A percentile compares a stretch with the other conserved stretches of the same genome.
Conservation (phyloP, 2,329 filamentous ascomycete genomes). For the Cladobotryum protrusum region DNA sequence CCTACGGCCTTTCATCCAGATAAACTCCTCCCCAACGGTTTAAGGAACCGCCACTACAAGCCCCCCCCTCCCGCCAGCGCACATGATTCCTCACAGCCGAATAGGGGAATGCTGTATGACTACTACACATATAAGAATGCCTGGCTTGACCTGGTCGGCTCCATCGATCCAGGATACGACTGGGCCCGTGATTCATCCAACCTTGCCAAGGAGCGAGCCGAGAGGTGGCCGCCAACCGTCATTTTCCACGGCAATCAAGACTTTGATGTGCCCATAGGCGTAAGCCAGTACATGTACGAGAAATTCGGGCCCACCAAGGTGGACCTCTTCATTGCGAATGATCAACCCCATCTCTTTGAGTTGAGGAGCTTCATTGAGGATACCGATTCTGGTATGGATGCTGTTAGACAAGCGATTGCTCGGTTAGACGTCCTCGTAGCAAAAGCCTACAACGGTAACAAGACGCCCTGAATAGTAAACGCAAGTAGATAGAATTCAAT, state of each 20-base stretch:
- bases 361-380: conserved; percentile 25
- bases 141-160: conserved; percentile 22
- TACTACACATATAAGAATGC: conserved; percentile 28
- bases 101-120: conserved; percentile 24
- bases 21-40: conserved; percentile 21
- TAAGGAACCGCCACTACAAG: conserved; percentile 20
- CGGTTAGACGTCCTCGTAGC: conserved; percentile 19
- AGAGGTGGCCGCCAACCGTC: conserved; percentile 28
- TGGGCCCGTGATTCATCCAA: conserved; percentile 17
- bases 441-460: background rate
- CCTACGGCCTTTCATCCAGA: conserved; percentile 20
- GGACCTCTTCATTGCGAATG: conserved; percentile 20
- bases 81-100: background rate
- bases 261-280: conserved; percentile 21
- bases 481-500: conserved; percentile 4
- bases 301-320: conserved; percentile 21
- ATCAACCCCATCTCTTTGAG: conserved; percentile 25
- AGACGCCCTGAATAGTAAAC: background rate
- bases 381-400: conserved; percentile 20
- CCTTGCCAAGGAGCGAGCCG: conserved; percentile 10
- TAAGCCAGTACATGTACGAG: conserved; percentile 23
- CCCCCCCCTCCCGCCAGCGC: background rate
- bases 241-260: conserved; percentile 29
- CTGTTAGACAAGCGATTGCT: conserved; percentile 19
- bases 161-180: conserved; percentile 26